Evolutionary conservation across 176 grass and related monocot species (phyloP), one percentile per base, ranked within the genome.

Genomic region (Musa beccarii): DNA sequence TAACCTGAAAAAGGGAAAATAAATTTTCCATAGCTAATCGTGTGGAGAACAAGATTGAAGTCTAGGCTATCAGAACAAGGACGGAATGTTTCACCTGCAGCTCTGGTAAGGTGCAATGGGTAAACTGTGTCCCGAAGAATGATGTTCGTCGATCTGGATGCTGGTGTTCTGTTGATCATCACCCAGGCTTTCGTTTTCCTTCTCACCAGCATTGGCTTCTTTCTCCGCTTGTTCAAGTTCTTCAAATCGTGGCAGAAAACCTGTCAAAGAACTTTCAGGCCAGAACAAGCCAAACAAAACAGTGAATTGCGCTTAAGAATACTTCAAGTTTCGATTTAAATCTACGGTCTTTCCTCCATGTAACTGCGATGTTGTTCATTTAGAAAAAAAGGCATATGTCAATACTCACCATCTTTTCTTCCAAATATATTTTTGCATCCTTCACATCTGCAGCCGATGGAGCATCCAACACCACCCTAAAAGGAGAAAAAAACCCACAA

Each of bases 401-500:
- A 24, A 80, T 59, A 85, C 87, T 89, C 61, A 99, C 96, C 96
- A 81, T 92, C 91, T 91, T 90, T 91, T 79, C 79, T 92, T 68
- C 96, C 96, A 68, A 94, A 99, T 79, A 86, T 80, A 68, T 99
- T 95, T 80, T 99, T 99, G 66, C 96, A 95, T 84, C 80, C 81
- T 81, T 99, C 96, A 71, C 96, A 99, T 89, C 96, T 89, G 80
- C 96, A 99, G 83, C 84, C 89, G 56, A 62, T 81, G 21, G 96
- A 99, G 79, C 96, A 99, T 78, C 96, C 96, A 73, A 99, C 96
- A 22, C 96, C 96, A 64, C 96, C 91, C 96, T 99, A 82, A 75
- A 34, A 21, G 61, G 61, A 73, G 51, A 79, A 34, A 43, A 43
- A 43, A 43, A 29, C 2, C 2, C 34, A 29, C 1, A 59, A 77